Percentiles rank a stretch among this genome's conserved stretches.
Evolutionary conservation across 1,284 basidiomycete genomes (phyloP).

Genomic region (Ustilago hordei): DNA sequence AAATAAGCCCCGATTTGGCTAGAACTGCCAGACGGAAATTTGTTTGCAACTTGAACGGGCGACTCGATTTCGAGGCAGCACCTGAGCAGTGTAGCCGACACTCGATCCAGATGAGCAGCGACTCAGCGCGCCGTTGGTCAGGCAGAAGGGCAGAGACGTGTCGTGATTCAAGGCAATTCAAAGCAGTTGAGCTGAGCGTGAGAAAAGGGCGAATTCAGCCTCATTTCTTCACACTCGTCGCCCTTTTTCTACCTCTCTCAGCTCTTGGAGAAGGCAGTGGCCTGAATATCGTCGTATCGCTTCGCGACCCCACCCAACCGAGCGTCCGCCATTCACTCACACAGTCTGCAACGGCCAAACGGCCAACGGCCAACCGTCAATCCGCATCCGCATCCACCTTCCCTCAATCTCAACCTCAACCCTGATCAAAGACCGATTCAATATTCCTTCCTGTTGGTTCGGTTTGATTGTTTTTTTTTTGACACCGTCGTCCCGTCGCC

Average conservation of each 20-base stretch:
- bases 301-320: background rate
- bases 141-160: conserved; percentile 20
- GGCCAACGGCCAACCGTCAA: conserved; percentile 8
- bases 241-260: background rate
- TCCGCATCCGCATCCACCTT: background rate
- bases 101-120: conserved; percentile 6
- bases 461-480: conserved; percentile 21
- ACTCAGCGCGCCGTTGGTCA: conserved; percentile 2
- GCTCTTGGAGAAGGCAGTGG: background rate
- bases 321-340: background rate
- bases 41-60: conserved; percentile 1
- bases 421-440: conserved; percentile 28
- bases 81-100: conserved; percentile 11
- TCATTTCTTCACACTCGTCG: background rate
- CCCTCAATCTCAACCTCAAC: background rate
- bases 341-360: conserved; percentile 3
- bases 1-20: conserved; percentile 9
- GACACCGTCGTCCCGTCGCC: conserved; percentile 13
- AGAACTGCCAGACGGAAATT: conserved; percentile 4
- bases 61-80: conserved; percentile 1
- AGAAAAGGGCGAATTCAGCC: background rate
- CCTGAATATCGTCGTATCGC: conserved; percentile 16
- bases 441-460: conserved; percentile 24
- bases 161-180: conserved; percentile 20
- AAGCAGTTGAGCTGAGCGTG: background rate